Conservation (phyloP, 2,329 filamentous ascomycete genomes). For the Ascochyta koolunga region DNA sequence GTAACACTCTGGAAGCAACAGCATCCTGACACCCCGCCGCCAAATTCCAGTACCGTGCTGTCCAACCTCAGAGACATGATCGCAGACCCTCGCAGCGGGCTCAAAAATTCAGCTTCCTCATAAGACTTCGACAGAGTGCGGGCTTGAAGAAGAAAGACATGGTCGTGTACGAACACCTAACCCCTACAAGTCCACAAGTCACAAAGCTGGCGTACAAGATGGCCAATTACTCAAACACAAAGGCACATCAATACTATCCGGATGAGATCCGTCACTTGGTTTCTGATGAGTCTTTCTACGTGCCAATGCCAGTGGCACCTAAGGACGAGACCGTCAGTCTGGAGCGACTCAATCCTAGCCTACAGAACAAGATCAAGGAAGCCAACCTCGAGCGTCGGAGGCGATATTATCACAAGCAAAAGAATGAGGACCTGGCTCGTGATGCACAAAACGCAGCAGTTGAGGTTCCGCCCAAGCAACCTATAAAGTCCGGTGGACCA, state of each 20-base stretch:
- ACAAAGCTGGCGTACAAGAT: slow-evolving; percentile 58
- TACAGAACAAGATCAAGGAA: slow-evolving; percentile 29
- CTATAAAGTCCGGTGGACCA: slow-evolving; percentile 3
- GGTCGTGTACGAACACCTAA: slow-evolving; percentile 55
- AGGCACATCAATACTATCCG: slow-evolving; percentile 42
- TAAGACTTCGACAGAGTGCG: slow-evolving; percentile 24
- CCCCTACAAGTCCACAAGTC: slow-evolving; percentile 53
- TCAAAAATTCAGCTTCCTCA: slow-evolving; percentile 54
- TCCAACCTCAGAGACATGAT: slow-evolving; percentile 58
- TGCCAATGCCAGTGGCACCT: slow-evolving; percentile 25
- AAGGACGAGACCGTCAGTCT: slow-evolving; percentile 39
- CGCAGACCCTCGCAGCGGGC: slow-evolving; percentile 50
- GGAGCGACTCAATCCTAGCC: slow-evolving; percentile 27
- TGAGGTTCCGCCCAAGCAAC: slow-evolving; percentile 21
- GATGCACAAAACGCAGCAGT: slow-evolving; percentile 29
- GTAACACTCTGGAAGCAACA: slow-evolving; percentile 59
- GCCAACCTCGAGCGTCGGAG: slow-evolving; percentile 21
- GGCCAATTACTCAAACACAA: slow-evolving; percentile 47
- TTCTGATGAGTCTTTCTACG: slow-evolving; percentile 26
- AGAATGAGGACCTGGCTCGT: slow-evolving; percentile 25
- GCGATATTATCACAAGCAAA: slow-evolving; percentile 23
- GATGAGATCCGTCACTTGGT: slow-evolving; percentile 37
- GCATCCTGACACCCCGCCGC: slow-evolving; percentile 47
- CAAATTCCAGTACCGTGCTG: slow-evolving; percentile 60
- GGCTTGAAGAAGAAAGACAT: slow-evolving; percentile 57